Base-by-base conservation (phyloP, 306 rosid species). In the Castanopsis chinensis region DNA sequence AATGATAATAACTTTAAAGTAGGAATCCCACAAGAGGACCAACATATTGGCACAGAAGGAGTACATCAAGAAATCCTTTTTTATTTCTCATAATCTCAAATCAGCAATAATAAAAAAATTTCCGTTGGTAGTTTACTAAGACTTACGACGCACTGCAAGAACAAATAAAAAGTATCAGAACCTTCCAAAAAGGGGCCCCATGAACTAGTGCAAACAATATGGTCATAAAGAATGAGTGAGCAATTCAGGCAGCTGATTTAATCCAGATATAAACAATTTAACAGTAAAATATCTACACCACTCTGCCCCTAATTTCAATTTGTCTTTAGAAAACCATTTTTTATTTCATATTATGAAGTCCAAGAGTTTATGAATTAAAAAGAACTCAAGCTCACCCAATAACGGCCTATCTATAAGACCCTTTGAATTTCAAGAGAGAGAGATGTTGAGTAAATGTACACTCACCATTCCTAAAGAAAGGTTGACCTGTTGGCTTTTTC, bases 381-480 rank as follows among this genome's bases (percentile, higher is more conserved):
- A 54, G 69, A 69, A 73, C 27, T 72, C 69, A 80, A 76, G 79
- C 77, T 68, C n/a, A 15, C 37, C 58, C 28, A 69, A 72, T 14
- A 78, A 67, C 27, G 49, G 80, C 57, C 75, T 53, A 15, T 17
- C 77, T 37, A 43, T 25, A 78, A 45, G 21, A 68, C 52, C 49
- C 45, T 15, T 19, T 21, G 28, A 78, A 4, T 73, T 73, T 41
- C 23, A 57, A 78, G 76, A 70, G 54, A 61, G 57, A 69, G 65
- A 76, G 54, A 75, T 41, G 43, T 70, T 49, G 35, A 79, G 54
- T 52, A 45, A 57, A 69, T 75, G 43, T 70, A 80, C 61, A 82
- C 95, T 78, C 78, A 91, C 98, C 91, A 79, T 91, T 90, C 83
- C 92, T 87, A 72, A 92, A 92, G 79, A 85, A 89, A 43, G 92